Evolutionary conservation across 768 basidiomycete genomes (phyloP).

Genomic region (Mycena epipterygia): DNA sequence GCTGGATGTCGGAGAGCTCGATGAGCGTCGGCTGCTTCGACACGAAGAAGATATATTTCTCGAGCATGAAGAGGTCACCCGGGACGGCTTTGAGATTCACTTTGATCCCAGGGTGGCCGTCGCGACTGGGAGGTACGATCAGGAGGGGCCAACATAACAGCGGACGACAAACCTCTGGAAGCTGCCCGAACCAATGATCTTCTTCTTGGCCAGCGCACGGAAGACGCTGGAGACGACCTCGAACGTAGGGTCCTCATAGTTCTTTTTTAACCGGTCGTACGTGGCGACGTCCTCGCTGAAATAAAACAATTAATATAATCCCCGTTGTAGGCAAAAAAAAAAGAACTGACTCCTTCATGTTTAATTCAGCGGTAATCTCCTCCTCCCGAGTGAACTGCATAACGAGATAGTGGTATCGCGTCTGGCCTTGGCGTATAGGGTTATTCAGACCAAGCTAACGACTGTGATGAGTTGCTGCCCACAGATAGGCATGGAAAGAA

Average conservation of each 20-base stretch:
- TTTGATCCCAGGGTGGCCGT: constrained; percentile 95
- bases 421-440: constrained; percentile 98
- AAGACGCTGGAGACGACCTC: constrained; percentile 96
- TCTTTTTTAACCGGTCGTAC: constrained; percentile 89
- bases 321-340: not conserved
- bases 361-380: constrained; percentile 95
- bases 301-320: constrained; percentile 11
- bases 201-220: constrained; percentile 90
- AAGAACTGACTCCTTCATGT: constrained; percentile 85
- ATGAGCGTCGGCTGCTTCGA: constrained; percentile 95
- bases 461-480: constrained; percentile 8
- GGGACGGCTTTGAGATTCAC: constrained; percentile 97
- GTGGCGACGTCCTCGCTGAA: constrained; percentile 81
- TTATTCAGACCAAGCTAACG: constrained; percentile 88
- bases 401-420: constrained; percentile 96
- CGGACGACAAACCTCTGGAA: constrained; percentile 79
- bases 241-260: constrained; percentile 95
- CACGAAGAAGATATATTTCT: constrained; percentile 98
- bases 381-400: constrained; percentile 99
- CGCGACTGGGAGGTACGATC: constrained; percentile 66
- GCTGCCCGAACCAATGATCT: constrained; percentile 88
- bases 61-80: constrained; percentile 97
- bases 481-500: constrained; percentile 23
- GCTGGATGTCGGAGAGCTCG: constrained; percentile 90
- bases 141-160: not conserved